A percentile compares a stretch with the other conserved stretches of the same genome.
phyloP scores from a whole-genome alignment of 108 stramenopile species.

The Pseudonitzschia pungens region DNA sequence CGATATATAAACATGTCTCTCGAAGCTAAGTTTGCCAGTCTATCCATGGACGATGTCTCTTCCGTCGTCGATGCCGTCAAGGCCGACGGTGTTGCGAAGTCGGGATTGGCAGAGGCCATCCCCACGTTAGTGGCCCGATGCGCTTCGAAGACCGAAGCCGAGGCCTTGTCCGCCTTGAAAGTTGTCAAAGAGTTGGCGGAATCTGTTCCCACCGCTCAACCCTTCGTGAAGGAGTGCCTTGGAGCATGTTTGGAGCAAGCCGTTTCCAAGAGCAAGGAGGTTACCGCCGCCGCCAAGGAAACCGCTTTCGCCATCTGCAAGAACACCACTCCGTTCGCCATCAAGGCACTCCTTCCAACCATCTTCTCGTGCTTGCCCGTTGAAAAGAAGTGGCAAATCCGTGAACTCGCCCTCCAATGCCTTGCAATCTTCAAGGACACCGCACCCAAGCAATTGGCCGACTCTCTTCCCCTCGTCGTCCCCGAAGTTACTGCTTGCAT shows the following conservation, averaged over 20 bases:
- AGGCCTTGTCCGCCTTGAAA: conserved; percentile 75
- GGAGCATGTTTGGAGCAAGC: conserved; percentile 76
- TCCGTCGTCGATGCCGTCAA: conserved; percentile 77
- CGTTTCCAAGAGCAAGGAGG: conserved; percentile 60
- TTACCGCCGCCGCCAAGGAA: conserved; percentile 57
- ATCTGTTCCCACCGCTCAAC: conserved; percentile 67
- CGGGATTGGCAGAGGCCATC: conserved; percentile 72
- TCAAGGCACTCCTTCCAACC: conserved; percentile 83
- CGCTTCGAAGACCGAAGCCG: conserved; percentile 73
- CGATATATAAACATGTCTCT: conserved; percentile 58
- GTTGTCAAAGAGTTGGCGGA: conserved; percentile 78
- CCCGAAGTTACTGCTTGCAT: conserved; percentile 95
- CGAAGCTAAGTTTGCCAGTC: conserved; percentile 72
- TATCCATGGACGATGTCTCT: conserved; percentile 78
- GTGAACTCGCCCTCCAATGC: conserved; percentile 82
- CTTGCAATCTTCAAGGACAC: conserved; percentile 59
- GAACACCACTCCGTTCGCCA: conserved; percentile 83
- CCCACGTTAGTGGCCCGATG: conserved; percentile 65
- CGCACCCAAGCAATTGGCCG: conserved; percentile 85
- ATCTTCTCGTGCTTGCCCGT: conserved; percentile 82
- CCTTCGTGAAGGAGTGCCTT: conserved; percentile 73
- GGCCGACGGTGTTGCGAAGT: conserved; percentile 78
- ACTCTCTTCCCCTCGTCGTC: conserved; percentile 88
- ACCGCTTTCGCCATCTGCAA: conserved; percentile 79
- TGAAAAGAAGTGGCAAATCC: conserved; percentile 86